Conservation (phyloP, 176 grass and related monocot species). For the Pharus latifolius region DNA sequence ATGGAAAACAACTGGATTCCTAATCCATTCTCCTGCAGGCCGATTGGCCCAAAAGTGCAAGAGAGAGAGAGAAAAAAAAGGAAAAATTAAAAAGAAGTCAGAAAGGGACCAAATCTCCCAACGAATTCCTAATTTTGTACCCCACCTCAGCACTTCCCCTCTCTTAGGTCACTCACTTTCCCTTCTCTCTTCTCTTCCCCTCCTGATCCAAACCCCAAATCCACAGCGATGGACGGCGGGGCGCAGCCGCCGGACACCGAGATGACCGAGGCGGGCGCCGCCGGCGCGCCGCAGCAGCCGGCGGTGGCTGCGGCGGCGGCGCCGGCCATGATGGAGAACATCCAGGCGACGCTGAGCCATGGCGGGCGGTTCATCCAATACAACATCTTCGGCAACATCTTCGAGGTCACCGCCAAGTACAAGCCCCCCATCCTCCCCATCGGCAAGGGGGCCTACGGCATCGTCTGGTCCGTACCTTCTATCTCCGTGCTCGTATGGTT, state of each 20-base stretch:
- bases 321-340: slow-evolving; percentile 48
- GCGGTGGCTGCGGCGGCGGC: not conserved
- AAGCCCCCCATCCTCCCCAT: slow-evolving; percentile 93
- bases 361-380: slow-evolving; percentile 91
- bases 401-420: slow-evolving; percentile 88
- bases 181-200: not conserved
- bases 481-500: not conserved
- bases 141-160: not conserved
- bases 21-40: no score
- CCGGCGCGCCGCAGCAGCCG: not conserved
- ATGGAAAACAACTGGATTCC: no score
- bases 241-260: slow-evolving; percentile 53
- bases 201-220: slow-evolving; percentile 13
- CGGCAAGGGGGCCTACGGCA: slow-evolving; percentile 96
- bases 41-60: not conserved
- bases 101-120: slow-evolving; percentile 42
- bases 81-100: slow-evolving; percentile 10
- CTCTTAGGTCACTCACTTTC: slow-evolving; percentile 22
- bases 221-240: slow-evolving; percentile 43
- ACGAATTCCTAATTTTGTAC: no score
- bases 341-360: slow-evolving; percentile 83
- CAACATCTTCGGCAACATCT: slow-evolving; percentile 97
- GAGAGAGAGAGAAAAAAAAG: not conserved
- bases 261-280: slow-evolving; percentile 53
- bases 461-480: slow-evolving; percentile 56